phyloP scores from a whole-genome alignment of 179 eudicot genomes.

The Pouteria campechiana region DNA sequence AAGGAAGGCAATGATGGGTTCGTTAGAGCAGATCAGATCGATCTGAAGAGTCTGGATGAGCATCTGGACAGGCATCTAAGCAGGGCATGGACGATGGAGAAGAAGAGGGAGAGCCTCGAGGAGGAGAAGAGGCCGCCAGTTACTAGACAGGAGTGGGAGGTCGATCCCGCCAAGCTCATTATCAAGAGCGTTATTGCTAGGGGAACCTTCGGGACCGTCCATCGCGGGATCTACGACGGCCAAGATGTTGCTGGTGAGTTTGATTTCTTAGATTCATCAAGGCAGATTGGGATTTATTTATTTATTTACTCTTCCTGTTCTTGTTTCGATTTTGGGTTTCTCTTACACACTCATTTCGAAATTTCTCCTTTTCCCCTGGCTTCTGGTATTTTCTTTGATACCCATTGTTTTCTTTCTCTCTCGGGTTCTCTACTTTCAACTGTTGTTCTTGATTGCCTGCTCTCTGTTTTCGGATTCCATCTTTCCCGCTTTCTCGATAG shows the following conservation, averaged over 20 bases:
- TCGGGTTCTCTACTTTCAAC: too few species aligned
- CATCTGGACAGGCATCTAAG: slow-evolving; percentile 79
- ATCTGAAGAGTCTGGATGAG: slow-evolving; percentile 82
- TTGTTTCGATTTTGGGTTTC: background rate
- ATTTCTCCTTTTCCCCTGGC: too few species aligned
- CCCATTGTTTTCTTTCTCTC: too few species aligned
- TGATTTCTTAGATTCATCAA: too few species aligned
- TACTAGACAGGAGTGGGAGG: slow-evolving; percentile 69
- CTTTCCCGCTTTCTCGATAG: too few species aligned
- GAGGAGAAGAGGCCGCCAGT: slow-evolving; percentile 4
- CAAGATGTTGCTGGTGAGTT: slow-evolving; percentile 80
- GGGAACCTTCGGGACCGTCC: slow-evolving; percentile 94
- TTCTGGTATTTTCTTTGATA: too few species aligned
- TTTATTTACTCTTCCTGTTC: too few species aligned
- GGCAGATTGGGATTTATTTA: too few species aligned
- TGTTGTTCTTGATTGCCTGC: too few species aligned
- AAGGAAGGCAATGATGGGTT: slow-evolving; percentile 72
- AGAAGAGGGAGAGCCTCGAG: slow-evolving; percentile 24
- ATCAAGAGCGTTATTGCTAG: slow-evolving; percentile 77
- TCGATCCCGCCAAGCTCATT: slow-evolving; percentile 74
- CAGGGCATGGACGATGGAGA: slow-evolving; percentile 67
- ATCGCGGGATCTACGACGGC: slow-evolving; percentile 87
- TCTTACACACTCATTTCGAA: background rate
- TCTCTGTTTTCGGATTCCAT: too few species aligned
- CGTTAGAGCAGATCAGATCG: slow-evolving; percentile 93